Evolutionary conservation across 1,139 yeast genomes (phyloP), one percentile per base, ranked within the genome.

Genomic region (Arxiozyma bovina): DNA sequence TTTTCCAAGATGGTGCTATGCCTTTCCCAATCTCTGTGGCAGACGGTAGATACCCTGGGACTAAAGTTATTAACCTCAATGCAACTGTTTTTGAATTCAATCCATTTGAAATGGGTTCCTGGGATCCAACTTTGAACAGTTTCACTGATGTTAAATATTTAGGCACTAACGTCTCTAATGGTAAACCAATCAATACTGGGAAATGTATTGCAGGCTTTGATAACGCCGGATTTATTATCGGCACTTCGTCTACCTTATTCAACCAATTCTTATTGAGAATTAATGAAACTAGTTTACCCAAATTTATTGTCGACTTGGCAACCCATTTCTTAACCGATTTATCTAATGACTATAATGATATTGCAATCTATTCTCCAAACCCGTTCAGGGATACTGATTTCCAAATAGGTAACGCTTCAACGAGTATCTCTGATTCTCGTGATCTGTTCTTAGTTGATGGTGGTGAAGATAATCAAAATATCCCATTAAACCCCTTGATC

Each of bases 21-120:
- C 97, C 97, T 7, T 84, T 85, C 74, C 96, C 96, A 20, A 81
- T 90, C 55, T 78, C 87, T 41, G 85, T 87, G 9, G 78, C 95
- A 1, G 83, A 83, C 65, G 93, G 91, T 55, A 81, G 96, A 73
- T 77, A 82, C 23, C 96, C 95, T 15, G 83, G 81, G 43, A 71
- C 83, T 8, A 56, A 61, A 9, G 75, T 84, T 54, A 73, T 85
- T 54, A 77, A 80, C 62, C 72, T 75, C 18, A 89, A 86, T 67
- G 82, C 93, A 11, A 85, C 96, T 1, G 77, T 85, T 18, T 82
- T 87, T 59, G 97, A 90, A 70, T 75, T 87, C 63, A 86, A 80
- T 58, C 91, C 97, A 1, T 87, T 73, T 63, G 96, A 90, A 71
- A 68, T 89, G 70, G 96, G 96, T 8, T 83, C 94, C 40, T 89